Base-by-base conservation (phyloP, 257 asterid genomes). In the Capsicum chinense region DNA sequence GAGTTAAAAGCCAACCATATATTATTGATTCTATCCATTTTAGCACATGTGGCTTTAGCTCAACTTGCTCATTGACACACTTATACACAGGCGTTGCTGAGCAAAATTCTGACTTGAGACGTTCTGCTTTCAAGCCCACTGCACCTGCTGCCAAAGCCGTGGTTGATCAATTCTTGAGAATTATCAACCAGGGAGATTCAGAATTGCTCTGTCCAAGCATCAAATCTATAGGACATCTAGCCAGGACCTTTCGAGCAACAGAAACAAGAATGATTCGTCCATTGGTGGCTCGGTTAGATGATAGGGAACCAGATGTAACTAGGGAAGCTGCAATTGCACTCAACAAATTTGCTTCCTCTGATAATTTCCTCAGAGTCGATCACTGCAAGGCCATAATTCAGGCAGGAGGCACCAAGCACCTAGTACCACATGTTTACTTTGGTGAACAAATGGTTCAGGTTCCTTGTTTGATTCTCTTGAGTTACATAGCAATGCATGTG, bases 131-230 rank as follows among this genome's bases (percentile, higher is more conserved):
- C 79, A 84, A 84, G 80, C 86, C 86, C 5, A 84, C 83, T 2
- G 71, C 86, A 26, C 86, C 86, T 3, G 86, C 86, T 52, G 86
- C 86, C 37, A 79, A 67, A 56, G 86, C 86, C 12, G 86, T 84
- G 13, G 84, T 84, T 19, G 86, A 84, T 69, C 86, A 84, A 26
- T 67, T 84, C 66, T 66, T 84, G 62, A 78, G 83, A 63, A 84
- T 84, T 56, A 84, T 84, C 52, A 79, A 79, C 33, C 70, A 37
- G 60, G 79, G 56, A 50, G 83, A 84, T 56, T 84, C 83, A 7
- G 83, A 84, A 15, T 58, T 84, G 26, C 64, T 84, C 3, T 37
- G 54, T 56, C 86, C 83, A 48, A 79, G 83, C 83, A 57, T 84
- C n/a, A 35, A 35, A 14, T 84, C 83, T 11, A 66, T 84, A 26